Conservation (phyloP, 805 yeast species). For the Metschnikowia vanudenii region DNA sequence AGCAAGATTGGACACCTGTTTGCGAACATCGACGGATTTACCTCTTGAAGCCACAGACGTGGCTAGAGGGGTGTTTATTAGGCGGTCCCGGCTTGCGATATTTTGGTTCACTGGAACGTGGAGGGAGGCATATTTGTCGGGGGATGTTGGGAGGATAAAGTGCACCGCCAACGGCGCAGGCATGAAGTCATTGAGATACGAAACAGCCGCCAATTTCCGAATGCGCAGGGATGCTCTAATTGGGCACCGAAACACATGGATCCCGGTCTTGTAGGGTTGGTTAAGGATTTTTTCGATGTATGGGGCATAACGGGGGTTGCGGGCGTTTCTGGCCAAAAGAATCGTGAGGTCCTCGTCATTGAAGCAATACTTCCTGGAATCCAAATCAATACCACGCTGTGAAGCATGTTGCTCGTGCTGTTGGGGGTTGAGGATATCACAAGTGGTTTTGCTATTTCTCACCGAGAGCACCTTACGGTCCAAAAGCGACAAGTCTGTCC, state of each 20-base stretch:
- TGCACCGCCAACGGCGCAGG: slow-evolving; percentile 36
- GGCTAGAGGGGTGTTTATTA: slow-evolving; percentile 10
- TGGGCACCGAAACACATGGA: slow-evolving; percentile 37
- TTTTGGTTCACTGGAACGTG: slow-evolving; percentile 8
- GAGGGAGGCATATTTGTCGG: background rate
- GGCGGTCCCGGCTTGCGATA: slow-evolving; percentile 4
- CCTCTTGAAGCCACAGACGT: slow-evolving; percentile 3
- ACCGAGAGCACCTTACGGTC: slow-evolving; percentile 7
- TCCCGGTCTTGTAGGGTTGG: slow-evolving; percentile 27
- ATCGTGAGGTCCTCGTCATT: slow-evolving; percentile 1
- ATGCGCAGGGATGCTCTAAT: slow-evolving; percentile 29
- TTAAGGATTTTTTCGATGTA: slow-evolving; percentile 3
- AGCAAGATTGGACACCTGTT: slow-evolving; percentile 22
- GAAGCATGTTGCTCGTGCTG: background rate
- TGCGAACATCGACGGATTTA: slow-evolving; percentile 5
- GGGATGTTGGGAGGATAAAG: slow-evolving; percentile 25
- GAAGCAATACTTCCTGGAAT: slow-evolving; percentile 2
- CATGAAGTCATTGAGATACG: slow-evolving; percentile 44
- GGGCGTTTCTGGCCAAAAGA: slow-evolving; percentile 24
- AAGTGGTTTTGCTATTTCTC: background rate
- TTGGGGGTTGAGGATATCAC: slow-evolving; percentile 5
- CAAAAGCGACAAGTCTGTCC: slow-evolving; percentile 17
- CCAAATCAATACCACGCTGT: slow-evolving; percentile 2
- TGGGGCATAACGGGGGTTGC: slow-evolving; percentile 25
- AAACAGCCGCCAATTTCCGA: slow-evolving; percentile 34